phyloP scores from a whole-genome alignment of 371 early-diverging fungal genomes.

The Mucor ambiguus region DNA sequence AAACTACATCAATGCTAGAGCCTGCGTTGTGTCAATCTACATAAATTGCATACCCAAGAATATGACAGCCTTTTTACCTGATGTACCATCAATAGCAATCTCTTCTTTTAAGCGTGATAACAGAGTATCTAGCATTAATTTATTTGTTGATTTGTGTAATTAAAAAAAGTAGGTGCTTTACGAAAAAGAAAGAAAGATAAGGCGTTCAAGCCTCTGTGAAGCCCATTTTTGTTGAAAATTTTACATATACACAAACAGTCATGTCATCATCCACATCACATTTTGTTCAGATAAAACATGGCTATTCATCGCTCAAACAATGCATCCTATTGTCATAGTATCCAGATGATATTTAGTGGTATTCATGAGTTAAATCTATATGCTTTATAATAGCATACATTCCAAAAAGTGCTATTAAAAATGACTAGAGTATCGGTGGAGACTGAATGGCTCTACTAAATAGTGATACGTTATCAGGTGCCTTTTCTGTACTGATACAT shows the following conservation, averaged over 20 bases:
- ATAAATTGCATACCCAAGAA: not conserved
- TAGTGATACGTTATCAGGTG: not conserved
- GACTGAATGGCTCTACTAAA: no score
- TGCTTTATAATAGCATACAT: not conserved
- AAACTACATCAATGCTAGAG: conserved; percentile 15
- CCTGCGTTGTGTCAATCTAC: conserved; percentile 13
- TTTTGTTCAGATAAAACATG: not conserved
- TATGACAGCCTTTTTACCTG: conserved; percentile 13
- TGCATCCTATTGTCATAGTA: not conserved
- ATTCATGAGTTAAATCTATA: not conserved
- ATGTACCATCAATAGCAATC: conserved; percentile 27
- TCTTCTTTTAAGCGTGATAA: conserved; percentile 29
- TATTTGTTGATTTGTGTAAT: not conserved
- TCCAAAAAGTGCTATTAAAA: not conserved
- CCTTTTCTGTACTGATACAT: no score
- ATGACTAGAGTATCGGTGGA: not conserved
- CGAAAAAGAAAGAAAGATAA: not conserved
- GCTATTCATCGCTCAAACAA: not conserved
- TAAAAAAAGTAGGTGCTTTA: not conserved
- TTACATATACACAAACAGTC: not conserved
- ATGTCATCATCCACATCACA: not conserved
- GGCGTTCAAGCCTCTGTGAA: not conserved
- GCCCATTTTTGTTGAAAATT: not conserved
- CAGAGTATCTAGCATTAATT: conserved; percentile 27
- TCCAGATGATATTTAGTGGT: not conserved